Evolutionary conservation across 2,329 filamentous ascomycete genomes (phyloP).

Genomic region (Fusarium foetens): DNA sequence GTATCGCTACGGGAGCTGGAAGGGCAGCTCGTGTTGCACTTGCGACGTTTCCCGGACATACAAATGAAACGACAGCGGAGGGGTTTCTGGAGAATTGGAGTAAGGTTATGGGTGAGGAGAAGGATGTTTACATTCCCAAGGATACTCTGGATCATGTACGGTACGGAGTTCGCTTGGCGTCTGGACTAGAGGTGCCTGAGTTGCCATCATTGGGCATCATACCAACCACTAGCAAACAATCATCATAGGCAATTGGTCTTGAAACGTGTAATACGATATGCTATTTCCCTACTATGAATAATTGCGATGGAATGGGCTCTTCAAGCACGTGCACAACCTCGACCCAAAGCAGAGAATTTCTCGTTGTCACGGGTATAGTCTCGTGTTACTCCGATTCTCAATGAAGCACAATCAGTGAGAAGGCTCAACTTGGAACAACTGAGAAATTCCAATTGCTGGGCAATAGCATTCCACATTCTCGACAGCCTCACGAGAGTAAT

Average conservation of each 20-base stretch:
- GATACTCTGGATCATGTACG: constrained; percentile 30
- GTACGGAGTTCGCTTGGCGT: constrained; percentile 19
- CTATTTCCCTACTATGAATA: background rate
- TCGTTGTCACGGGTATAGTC: rapidly evolving
- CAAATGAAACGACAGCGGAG: constrained; percentile 14
- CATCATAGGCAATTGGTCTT: background rate
- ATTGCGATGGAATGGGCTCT: background rate
- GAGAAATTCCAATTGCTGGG: background rate
- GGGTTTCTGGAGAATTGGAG: constrained; percentile 28
- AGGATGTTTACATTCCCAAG: constrained; percentile 32
- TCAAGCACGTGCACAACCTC: background rate
- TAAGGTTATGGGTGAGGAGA: constrained; percentile 22
- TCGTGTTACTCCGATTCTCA: background rate
- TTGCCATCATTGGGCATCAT: background rate
- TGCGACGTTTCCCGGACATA: constrained; percentile 32
- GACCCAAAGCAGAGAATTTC: background rate
- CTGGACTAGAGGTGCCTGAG: constrained; percentile 5
- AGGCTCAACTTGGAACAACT: rapidly evolving
- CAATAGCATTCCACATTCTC: rapidly evolving
- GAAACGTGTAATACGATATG: background rate
- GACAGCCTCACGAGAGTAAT: background rate
- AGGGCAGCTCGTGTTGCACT: constrained; percentile 30
- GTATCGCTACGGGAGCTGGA: constrained; percentile 20
- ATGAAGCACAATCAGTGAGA: background rate
- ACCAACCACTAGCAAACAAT: background rate